Evolutionary conservation across 129 eudicot genomes (phyloP), one percentile per base, ranked within the genome.

Genomic region (Dittrichia graveolens): DNA sequence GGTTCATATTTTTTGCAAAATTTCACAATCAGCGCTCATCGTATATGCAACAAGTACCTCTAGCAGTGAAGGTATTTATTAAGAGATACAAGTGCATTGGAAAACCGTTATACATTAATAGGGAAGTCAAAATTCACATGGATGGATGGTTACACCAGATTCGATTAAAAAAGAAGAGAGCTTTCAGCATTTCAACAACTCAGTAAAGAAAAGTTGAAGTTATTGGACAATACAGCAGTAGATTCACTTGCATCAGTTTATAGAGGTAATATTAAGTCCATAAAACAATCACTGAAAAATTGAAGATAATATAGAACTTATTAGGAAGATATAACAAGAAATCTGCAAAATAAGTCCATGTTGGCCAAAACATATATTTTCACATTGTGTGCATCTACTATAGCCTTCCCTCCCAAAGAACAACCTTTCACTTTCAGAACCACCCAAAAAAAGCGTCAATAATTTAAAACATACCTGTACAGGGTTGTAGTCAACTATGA

Each of bases 401-500:
- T 24, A 24, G 31, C 31, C 31, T 24, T 24, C 31, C 31, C 31
- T 24, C 0, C 2, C 2, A 31, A 2, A 35, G 37, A 15, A 39
- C 6, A 45, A 38, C 73, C 39, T 42, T 13, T 61, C 48, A 37
- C 1, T 39, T 53, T 15, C 61, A 69, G 44, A 69, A 38, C 13
- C 0, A 15, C 38, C 18, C 60, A 8, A 16, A 45, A 48, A 24
- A 5, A 45, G 61, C 42, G 19, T 42, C 5, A 39, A 13, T 44
- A 31, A 38, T 31, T 13, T 72, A 31, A 34, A 66, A 79, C 84
- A 71, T 79, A 95, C 99, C 86, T 95, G 94, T 9, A 77, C 61
- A 47, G 97, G 83, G 52, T 86, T 91, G 82, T 86, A 95, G 39
- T 89, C 88, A 55, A 85, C 71, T 44, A 95, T 86, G 61, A 87